Evolutionary conservation across 345 rosid genomes (phyloP), one percentile per base, ranked within the genome.

Genomic region (Erucastrum elatum): DNA sequence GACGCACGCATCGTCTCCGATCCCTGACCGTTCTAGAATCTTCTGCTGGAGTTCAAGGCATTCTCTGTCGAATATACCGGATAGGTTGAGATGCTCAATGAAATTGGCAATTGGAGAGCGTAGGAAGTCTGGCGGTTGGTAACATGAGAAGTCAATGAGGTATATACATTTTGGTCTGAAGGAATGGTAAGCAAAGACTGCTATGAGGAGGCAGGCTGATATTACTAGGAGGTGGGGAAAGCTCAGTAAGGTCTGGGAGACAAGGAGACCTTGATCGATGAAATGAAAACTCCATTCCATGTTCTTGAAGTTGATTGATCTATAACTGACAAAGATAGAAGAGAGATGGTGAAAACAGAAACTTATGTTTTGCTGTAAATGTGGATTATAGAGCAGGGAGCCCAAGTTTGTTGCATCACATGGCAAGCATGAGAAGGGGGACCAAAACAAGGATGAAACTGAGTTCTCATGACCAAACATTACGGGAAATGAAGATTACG

Each of bases 121-220:
- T 0, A 53, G 0, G 59, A 53, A 53, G 59, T 53, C 59, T 53
- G 59, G 59, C 16, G 59, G 59, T 53, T 53, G 59, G 59, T 53
- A 15, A 53, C 59, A 53, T 53, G 59, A 53, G 59, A 53, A 53
- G 59, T 53, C 59, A 53, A 53, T 53, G 59, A 53, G 59, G 59
- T 53, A 53, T 53, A 53, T 53, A 53, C 4, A 16, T 53, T 0
- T 53, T 53, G 59, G 59, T 15, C 4, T 53, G 59, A 16, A 53
- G 59, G 26, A 16, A 53, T 53, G 10, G 59, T 53, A 53, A 53
- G 25, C 10, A 53, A 53, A 53, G 59, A 53, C 10, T 15, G 26
- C 59, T 6, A 53, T n/a, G 59, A 53, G 26, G 25, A 53, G 25
- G 26, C 59, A 15, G 59, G 59, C 59, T 53, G 59, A 16, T 53